These are phyloP conservation scores for Aspergillus sp. DNA, from an alignment of 2,329 filamentous ascomycete genomes.

Conservation along the genomic window DNA sequence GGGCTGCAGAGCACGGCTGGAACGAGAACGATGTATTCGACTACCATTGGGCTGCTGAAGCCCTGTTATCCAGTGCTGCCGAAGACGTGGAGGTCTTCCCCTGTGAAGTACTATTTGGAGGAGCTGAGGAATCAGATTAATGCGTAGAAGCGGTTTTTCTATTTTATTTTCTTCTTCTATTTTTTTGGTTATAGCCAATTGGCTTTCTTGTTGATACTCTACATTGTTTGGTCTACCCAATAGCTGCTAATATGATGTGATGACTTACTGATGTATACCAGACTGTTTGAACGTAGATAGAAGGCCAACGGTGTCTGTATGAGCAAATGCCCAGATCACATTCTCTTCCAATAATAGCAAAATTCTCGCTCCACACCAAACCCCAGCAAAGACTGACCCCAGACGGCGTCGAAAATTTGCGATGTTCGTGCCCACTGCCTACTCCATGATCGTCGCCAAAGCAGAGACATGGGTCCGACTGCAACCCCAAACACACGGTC, in stretches of 20 bases:
- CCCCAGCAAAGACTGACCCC: too few relatives aligned
- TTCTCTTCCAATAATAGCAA: too few relatives aligned
- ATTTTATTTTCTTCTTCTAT: too few relatives aligned
- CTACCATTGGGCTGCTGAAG: conserved; percentile 33
- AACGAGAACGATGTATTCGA: conserved; percentile 30
- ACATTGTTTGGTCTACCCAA: neutral
- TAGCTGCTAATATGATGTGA: conserved; percentile 5
- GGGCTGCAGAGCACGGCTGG: conserved; percentile 29
- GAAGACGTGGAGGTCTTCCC: conserved; percentile 27
- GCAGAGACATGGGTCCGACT: too few relatives aligned
- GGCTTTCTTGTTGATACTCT: neutral
- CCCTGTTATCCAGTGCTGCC: conserved; percentile 36
- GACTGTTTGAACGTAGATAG: too few relatives aligned
- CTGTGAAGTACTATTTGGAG: conserved; percentile 31
- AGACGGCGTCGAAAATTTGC: too few relatives aligned
- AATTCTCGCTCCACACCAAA: too few relatives aligned
- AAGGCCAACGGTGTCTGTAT: too few relatives aligned
- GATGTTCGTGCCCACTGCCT: too few relatives aligned
- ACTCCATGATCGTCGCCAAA: too few relatives aligned
- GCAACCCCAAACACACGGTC: too few relatives aligned
- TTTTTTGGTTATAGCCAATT: neutral
- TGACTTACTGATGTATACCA: neutral
- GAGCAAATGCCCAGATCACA: too few relatives aligned
- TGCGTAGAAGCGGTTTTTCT: neutral
- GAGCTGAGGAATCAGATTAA: conserved; percentile 28